Evolutionary conservation across 2,329 filamentous ascomycete species (phyloP).

Genomic region (Xylaria polymorpha): DNA sequence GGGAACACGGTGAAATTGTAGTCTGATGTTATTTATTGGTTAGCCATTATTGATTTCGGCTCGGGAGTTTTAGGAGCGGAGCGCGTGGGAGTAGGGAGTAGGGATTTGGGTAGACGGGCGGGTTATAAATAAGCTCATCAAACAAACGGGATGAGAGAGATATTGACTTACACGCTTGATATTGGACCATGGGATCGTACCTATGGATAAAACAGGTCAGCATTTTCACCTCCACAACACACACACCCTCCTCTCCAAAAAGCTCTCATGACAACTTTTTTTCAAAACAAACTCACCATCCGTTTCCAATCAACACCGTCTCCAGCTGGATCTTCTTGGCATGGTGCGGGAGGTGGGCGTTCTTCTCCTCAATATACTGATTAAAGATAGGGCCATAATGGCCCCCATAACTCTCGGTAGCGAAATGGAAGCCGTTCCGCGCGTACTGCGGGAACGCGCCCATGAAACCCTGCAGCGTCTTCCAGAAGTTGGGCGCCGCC

Average conservation of each 20-base stretch:
- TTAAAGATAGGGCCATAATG: slow-evolving; percentile 69
- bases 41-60: neutral
- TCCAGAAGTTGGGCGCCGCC: slow-evolving; percentile 70
- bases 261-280: neutral
- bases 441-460: slow-evolving; percentile 67
- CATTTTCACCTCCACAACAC: neutral
- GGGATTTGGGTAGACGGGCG: neutral
- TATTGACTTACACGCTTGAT: slow-evolving; percentile 56
- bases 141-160: neutral
- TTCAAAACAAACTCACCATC: slow-evolving; percentile 51
- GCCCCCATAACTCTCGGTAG: slow-evolving; percentile 68
- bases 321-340: slow-evolving; percentile 61
- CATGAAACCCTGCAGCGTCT: slow-evolving; percentile 71
- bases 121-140: neutral
- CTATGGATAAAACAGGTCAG: slow-evolving; percentile 42
- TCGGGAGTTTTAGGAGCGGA: neutral
- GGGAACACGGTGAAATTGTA: slow-evolving; percentile 68
- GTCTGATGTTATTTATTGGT: slow-evolving; percentile 43
- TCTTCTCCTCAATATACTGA: slow-evolving; percentile 60
- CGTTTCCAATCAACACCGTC: slow-evolving; percentile 66
- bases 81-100: neutral
- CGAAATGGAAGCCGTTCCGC: slow-evolving; percentile 63
- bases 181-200: slow-evolving; percentile 67
- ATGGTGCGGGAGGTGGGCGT: slow-evolving; percentile 55
- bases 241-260: neutral